These are phyloP conservation scores for Oidiodendron maius DNA, from an alignment of 495 filamentous ascomycete species.

Conservation along the genomic window DNA sequence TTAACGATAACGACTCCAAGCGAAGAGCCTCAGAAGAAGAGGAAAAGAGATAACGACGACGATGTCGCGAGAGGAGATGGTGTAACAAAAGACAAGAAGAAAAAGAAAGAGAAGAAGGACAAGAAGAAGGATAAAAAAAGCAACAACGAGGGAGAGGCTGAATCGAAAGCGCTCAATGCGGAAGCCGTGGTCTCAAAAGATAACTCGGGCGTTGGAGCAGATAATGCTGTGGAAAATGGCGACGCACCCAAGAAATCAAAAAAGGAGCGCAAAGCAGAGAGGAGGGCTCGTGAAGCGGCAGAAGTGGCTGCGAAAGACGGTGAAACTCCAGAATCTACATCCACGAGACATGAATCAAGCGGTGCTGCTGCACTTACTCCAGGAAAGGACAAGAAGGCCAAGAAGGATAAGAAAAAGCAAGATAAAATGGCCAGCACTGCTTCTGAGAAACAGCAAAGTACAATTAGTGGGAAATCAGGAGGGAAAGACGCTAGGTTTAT, in stretches of 20 bases:
- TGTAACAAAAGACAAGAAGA: not conserved
- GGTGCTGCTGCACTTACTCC: not conserved
- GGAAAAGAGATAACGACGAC: slow-evolving; percentile 33
- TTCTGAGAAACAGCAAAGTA: slow-evolving; percentile 2
- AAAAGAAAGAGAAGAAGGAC: slow-evolving; percentile 19
- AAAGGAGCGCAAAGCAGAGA: slow-evolving; percentile 29
- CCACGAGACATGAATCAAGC: slow-evolving; percentile 8
- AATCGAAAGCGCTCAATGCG: slow-evolving; percentile 28
- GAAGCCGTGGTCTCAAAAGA: slow-evolving; percentile 32
- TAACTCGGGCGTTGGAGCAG: slow-evolving; percentile 27
- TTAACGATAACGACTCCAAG: not conserved
- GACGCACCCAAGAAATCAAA: slow-evolving; percentile 23
- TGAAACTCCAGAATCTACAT: no score
- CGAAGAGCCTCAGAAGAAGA: slow-evolving; percentile 35
- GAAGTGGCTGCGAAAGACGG: slow-evolving; percentile 5
- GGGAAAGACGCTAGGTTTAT: slow-evolving; percentile 57
- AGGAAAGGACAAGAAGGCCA: slow-evolving; percentile 14
- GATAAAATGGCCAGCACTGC: slow-evolving; percentile 24
- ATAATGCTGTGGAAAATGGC: slow-evolving; percentile 23
- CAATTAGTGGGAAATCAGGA: not conserved
- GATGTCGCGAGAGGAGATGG: slow-evolving; percentile 14
- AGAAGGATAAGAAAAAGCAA: slow-evolving; percentile 22
- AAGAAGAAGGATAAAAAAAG: slow-evolving; percentile 20
- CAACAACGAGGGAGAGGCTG: slow-evolving; percentile 16
- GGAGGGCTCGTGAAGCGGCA: slow-evolving; percentile 25